A percentile compares a stretch with the other conserved stretches of the same genome.
These are phyloP conservation scores for Populus nigra DNA, from an alignment of 345 rosid genomes.

Conservation along the genomic window DNA sequence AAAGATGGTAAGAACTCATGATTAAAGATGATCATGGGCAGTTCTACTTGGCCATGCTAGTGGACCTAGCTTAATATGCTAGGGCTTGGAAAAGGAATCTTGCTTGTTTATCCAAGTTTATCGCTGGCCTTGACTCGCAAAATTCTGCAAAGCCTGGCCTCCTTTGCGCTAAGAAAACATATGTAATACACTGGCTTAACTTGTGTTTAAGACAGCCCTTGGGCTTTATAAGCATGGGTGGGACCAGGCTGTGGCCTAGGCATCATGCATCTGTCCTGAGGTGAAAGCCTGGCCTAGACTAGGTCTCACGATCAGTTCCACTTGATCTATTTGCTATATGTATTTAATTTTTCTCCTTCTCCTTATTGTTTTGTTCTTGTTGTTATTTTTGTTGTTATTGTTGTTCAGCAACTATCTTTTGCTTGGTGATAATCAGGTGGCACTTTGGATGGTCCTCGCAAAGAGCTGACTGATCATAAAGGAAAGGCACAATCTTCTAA, in stretches of 20 bases:
- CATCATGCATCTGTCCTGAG: background rate
- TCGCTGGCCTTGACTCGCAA: background rate
- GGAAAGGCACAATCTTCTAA: conserved; percentile 44
- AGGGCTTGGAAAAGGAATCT: background rate
- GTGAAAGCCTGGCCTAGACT: background rate
- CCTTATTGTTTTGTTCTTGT: background rate
- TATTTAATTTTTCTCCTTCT: background rate
- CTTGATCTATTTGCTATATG: background rate
- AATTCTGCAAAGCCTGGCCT: background rate
- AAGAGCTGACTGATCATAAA: conserved; percentile 47
- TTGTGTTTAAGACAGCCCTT: background rate
- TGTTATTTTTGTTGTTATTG: background rate
- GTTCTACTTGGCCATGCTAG: background rate
- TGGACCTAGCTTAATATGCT: background rate
- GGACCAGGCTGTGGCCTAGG: background rate
- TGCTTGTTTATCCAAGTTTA: background rate
- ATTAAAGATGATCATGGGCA: conserved; percentile 6
- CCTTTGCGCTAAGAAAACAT: background rate
- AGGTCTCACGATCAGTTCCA: conserved; percentile 1
- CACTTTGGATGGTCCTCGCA: conserved; percentile 48
- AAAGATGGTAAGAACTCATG: conserved; percentile 57
- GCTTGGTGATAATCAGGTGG: conserved; percentile 28
- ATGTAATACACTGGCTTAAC: background rate
- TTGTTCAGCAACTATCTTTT: background rate
- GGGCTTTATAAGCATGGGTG: background rate